Percentiles rank a stretch among this genome's conserved stretches.
Evolutionary conservation across 176 grass and related monocot species (phyloP).

Genomic region (Oryza officinalis): DNA sequence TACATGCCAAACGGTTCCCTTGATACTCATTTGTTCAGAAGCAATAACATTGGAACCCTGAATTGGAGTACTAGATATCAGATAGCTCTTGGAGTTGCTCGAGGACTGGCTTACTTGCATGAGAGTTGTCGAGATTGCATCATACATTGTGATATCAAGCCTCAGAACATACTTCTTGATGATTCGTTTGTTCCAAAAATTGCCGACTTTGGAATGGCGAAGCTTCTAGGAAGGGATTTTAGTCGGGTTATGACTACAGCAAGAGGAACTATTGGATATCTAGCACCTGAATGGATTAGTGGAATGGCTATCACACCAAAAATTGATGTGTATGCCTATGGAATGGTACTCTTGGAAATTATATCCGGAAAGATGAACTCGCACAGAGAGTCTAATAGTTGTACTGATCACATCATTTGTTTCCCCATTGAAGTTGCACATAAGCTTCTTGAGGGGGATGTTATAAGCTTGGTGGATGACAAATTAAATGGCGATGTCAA

Average conservation of each 20-base stretch:
- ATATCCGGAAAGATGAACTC: neutral
- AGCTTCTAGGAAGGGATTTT: constrained; percentile 18
- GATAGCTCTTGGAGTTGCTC: constrained; percentile 15
- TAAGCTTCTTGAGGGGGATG: neutral
- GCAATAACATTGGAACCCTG: neutral
- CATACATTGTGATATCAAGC: constrained; percentile 29
- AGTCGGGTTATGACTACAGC: constrained; percentile 4
- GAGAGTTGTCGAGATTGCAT: neutral
- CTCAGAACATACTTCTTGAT: constrained; percentile 22
- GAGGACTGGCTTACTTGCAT: constrained; percentile 21
- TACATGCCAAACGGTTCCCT: constrained; percentile 27
- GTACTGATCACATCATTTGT: neutral
- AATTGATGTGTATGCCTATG: constrained; percentile 16
- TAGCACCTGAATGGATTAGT: constrained; percentile 27
- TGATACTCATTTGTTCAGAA: neutral
- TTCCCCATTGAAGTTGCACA: neutral
- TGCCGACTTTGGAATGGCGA: constrained; percentile 23
- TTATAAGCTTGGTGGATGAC: neutral
- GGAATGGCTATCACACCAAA: constrained; percentile 1
- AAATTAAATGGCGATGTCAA: constrained; percentile 19
- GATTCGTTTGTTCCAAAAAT: neutral
- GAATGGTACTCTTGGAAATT: constrained; percentile 15
- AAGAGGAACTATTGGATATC: constrained; percentile 27
- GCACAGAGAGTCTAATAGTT: neutral
- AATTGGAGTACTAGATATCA: neutral